Evolutionary conservation across 2,329 filamentous ascomycete species (phyloP), one percentile per base, ranked within the genome.

Genomic region (Sporothrix dimorphospora): DNA sequence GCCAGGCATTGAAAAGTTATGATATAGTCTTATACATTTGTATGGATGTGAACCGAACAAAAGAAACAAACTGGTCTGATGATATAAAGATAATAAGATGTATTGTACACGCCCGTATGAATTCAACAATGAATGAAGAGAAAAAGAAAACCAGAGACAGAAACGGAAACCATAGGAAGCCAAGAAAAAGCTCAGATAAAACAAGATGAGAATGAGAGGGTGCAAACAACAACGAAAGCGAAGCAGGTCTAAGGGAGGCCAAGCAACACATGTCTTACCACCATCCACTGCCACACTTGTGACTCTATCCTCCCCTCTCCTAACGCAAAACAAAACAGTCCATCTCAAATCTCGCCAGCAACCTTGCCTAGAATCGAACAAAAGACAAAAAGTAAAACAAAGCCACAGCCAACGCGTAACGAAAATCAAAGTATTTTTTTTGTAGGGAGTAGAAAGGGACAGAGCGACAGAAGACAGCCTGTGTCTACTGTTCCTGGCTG

Each of bases 401-500:
- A 53, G 30, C 24, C 40, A 47, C 59, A 65, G 38, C 59, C 59
- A 65, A 45, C 12, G 59, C n/a, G 59, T 11, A 42, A 19, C 27
- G 4, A 34, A 65, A 27, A 27, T 40, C 57, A 40, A 40, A 16
- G n/a, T 45, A 45, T 27, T 11, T 45, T 42, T 19, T 45, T 27
- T 7, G 21, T n/a, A 24, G 27, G 8, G 9, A 8, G 24, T 16
- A 30, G 24, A 55, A 14, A 19, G 7, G 2, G 42, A 45, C 11
- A 14, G 42, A 24, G 42, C 6, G 11, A 65, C 12, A 19, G 4
- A 3, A 27, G 27, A 11, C n/a, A 14, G 38, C 12, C 5, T 6
- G n/a, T 27, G 6, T 19, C 21, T 47, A 63, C 63, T 70, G 71
- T 73, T 75, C 77, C 78, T 87, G 85, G 73, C 85, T 87, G 47